These are phyloP conservation scores for Podospora bellae-mahoneyi DNA, from an alignment of 495 filamentous ascomycete species.

Conservation along the genomic window DNA sequence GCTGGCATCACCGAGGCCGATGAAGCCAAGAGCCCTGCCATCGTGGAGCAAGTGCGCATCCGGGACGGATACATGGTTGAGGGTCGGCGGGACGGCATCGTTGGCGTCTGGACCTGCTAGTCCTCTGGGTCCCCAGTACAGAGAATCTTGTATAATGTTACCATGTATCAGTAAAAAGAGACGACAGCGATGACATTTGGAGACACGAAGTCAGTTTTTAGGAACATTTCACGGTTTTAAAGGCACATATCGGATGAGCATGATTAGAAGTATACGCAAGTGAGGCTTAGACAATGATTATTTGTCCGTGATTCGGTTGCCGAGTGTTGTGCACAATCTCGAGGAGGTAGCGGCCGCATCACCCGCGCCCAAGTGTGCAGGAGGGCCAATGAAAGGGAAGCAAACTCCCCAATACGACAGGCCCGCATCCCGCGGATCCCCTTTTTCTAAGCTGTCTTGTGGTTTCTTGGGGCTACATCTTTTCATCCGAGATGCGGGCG, in stretches of 20 bases:
- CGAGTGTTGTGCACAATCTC: background rate
- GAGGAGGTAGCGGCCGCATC: background rate
- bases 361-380: background rate
- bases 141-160: slow-evolving; percentile 4
- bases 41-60: slow-evolving; percentile 84
- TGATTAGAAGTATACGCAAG: background rate
- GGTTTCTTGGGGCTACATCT: background rate
- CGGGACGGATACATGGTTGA: slow-evolving; percentile 94
- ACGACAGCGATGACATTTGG: background rate
- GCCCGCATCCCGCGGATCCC: background rate
- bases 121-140: background rate
- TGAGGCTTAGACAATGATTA: background rate
- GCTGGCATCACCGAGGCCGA: slow-evolving; percentile 67
- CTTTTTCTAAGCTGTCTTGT: background rate
- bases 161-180: background rate
- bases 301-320: background rate
- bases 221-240: background rate
- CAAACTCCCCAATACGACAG: background rate
- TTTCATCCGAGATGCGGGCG: background rate
- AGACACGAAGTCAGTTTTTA: background rate
- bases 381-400: background rate
- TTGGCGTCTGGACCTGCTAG: slow-evolving; percentile 80
- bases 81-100: slow-evolving; percentile 80
- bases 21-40: slow-evolving; percentile 55
- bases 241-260: background rate